Evolutionary conservation across 768 basidiomycete species (phyloP), one percentile per base, ranked within the genome.

Genomic region (Termitomyces sp.): DNA sequence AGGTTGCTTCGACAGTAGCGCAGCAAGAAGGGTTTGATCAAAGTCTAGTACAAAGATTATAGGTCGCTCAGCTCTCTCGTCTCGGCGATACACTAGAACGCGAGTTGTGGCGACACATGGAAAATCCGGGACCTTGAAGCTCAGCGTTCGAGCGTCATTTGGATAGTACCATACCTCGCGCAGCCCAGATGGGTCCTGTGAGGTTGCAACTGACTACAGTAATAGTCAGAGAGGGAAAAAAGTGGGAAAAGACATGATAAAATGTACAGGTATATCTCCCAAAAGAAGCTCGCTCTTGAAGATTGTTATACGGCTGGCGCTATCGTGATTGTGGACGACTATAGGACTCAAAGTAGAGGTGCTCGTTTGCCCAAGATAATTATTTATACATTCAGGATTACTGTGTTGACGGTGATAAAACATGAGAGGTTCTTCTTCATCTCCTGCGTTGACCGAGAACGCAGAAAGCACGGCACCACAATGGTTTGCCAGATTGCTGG

Each of bases 311-410:
- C 20, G 20, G 20, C 20, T 20, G 20, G 20, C 20, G 20, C 20
- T 20, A 20, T 20, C 20, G 20, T 20, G 57, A 14, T 49, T n/a
- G 7, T 49, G 48, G 36, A 58, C 57, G 10, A 59, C 31, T 59
- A 70, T 86, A 25, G 77, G 80, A 49, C 54, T 51, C 14, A 72
- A 71, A 20, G 77, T 77, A 52, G 89, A 95, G 67, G 89, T 25
- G 29, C 37, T 29, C 25, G 20, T 25, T 14, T 15, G 5, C 25
- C 53, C 53, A 20, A 55, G 25, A 31, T 7, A 2, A 15, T 42
- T 3, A 2, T 1, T 12, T 40, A 54, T 25, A 11, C 3, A 1
- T 14, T 55, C 20, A 5, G 38, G 53, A 48, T 54, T 53, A 17
- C 72, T 72, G 11, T 32, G 40, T 2, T 15, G 1, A 40, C 52